Percentiles rank a stretch among this genome's conserved stretches.
Evolutionary conservation across 192 early-diverging fungal species (phyloP).

Genomic region (Rhizophagus prolifer): DNA sequence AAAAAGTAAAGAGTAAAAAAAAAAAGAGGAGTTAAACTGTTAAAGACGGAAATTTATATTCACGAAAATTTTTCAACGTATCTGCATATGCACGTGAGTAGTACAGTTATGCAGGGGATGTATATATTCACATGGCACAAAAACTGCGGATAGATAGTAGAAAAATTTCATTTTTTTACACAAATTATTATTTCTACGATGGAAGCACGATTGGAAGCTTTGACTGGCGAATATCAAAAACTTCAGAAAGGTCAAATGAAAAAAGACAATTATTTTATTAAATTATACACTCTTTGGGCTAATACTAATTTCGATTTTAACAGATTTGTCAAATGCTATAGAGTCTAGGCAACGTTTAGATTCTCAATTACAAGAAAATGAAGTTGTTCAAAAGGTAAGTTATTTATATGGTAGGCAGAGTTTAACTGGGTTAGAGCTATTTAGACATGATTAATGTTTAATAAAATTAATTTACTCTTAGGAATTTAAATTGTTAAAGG

Average conservation of each 20-base stretch:
- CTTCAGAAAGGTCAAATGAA: conserved; percentile 17
- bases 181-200: background rate
- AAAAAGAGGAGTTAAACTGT: too few species aligned
- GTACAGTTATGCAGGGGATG: too few species aligned
- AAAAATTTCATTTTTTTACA: too few species aligned
- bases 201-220: conserved; percentile 6
- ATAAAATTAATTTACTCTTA: conserved; percentile 34
- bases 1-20: too few species aligned
- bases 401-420: too few species aligned
- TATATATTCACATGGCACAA: too few species aligned
- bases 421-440: too few species aligned
- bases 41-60: too few species aligned
- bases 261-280: background rate
- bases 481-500: conserved; percentile 85
- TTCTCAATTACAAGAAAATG: conserved; percentile 96
- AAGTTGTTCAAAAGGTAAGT: conserved; percentile 80
- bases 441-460: too few species aligned
- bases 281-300: background rate
- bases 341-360: conserved; percentile 80
- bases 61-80: too few species aligned
- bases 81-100: too few species aligned
- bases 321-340: conserved; percentile 78
- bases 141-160: too few species aligned
- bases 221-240: conserved; percentile 17
- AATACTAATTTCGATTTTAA: background rate